Evolutionary conservation across 192 early-diverging fungal genomes (phyloP), one percentile per base, ranked within the genome.

Genomic region (Physocladia obscura): DNA sequence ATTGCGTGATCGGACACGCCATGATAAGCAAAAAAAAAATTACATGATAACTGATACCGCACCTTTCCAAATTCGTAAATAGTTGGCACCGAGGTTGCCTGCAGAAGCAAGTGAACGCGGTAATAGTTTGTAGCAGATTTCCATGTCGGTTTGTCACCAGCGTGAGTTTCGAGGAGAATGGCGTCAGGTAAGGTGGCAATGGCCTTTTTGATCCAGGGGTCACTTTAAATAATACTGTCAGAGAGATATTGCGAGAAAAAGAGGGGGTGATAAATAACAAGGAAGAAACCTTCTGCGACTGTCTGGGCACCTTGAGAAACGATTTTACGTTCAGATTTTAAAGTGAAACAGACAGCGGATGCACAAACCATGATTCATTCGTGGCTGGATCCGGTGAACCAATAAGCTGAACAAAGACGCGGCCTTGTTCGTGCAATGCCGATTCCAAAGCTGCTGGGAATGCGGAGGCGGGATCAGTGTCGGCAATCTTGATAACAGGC

Each of bases 51-150:
- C 24, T 30, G 24, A 44, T 44, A n/a, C 36, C 6, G 30, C n/a
- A 70, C 68, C 52, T 67, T 73, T 27, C 44, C 57, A 56, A 73
- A 57, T 38, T 73, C 71, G 31, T 67, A 67, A 11, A 73, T 34
- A 4, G 71, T 73, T 13, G 71, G 71, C 32, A 73, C 56, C 27
- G 31, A 22, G 1, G 71, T 67, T 3, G 27, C 31, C 63, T 58
- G 29, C 52, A 73, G 32, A 15, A 27, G 5, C n/a, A 30, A 27
- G 26, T 73, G 71, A 21, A 44, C 38, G 22, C 71, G 61, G 71
- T 67, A 73, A 11, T 32, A 37, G 62, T 73, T 51, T 2, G 30
- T 29, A 11, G 71, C 54, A 40, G 49, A 32, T 34, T 44, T 54
- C 55, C 57, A 73, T 4, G 62, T 58, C 22, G 71, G 8, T 57